Percentiles rank a stretch among this genome's conserved stretches.
These are phyloP conservation scores for Erythrobasidium yunnanense DNA, from an alignment of 768 basidiomycete species.

Conservation along the genomic window DNA sequence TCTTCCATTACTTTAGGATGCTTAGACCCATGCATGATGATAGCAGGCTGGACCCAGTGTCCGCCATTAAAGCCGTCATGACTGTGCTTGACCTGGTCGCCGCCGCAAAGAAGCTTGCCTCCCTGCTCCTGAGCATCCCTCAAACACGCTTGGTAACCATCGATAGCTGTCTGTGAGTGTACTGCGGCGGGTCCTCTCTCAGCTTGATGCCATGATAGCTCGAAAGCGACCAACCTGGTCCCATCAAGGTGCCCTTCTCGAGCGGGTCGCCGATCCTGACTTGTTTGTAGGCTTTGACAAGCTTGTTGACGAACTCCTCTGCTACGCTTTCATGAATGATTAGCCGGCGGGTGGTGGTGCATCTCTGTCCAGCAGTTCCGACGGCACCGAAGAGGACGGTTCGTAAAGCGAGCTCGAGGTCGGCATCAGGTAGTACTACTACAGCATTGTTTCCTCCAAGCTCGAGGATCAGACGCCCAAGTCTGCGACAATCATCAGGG, in stretches of 20 bases:
- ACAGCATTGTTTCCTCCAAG: conserved; percentile 93
- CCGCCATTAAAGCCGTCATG: conserved; percentile 52
- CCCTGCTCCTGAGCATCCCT: conserved; percentile 53
- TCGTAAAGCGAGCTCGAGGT: conserved; percentile 75
- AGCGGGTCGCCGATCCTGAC: conserved; percentile 73
- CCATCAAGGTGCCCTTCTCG: conserved; percentile 59
- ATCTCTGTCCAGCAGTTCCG: conserved; percentile 57
- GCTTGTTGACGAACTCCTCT: conserved; percentile 59
- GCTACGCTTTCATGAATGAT: conserved; percentile 77
- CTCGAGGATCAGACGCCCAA: conserved; percentile 53
- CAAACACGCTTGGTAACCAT: conserved; percentile 55
- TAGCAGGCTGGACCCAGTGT: conserved; percentile 80
- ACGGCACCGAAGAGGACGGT: conserved; percentile 89
- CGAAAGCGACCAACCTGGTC: conserved; percentile 47
- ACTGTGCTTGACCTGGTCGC: conserved; percentile 44
- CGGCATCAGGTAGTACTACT: conserved; percentile 86
- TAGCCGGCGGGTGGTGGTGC: conserved; percentile 83
- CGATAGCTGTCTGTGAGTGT: conserved; percentile 44
- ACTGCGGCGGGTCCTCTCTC: neutral
- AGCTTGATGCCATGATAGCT: neutral
- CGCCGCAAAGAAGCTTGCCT: conserved; percentile 69
- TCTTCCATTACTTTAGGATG: conserved; percentile 32
- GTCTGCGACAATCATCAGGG: conserved; percentile 4
- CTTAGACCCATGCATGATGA: conserved; percentile 48
- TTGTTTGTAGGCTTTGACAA: conserved; percentile 58